Evolutionary conservation across 768 basidiomycete genomes (phyloP), one percentile per base, ranked within the genome.

Genomic region (Galerina marginata): DNA sequence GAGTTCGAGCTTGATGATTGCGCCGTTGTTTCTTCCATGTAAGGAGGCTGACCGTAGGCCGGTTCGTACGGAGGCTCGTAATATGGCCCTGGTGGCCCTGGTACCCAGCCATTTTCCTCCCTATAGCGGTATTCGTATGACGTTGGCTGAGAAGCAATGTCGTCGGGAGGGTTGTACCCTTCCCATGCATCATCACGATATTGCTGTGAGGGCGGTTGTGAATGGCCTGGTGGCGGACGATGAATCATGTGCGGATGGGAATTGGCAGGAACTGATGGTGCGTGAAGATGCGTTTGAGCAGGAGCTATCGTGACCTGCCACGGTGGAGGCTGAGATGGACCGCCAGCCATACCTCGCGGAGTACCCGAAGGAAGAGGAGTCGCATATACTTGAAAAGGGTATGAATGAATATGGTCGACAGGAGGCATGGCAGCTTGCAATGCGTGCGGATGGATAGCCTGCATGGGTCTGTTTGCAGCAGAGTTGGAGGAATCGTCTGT

Each of bases 231-330:
- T 25, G 80, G 75, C 9, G 83, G 79, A 2, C 82, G 81, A 48
- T 80, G 79, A 25, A 83, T 75, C 64, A 83, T 78, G 33, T 77
- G 78, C 5, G 77, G 64, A 52, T 61, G 65, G 2, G 60, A 47
- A 20, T 53, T 59, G 0, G 54, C 48, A 38, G 66, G 78, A 26
- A 78, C 78, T 0, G 79, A 76, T 4, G 79, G 75, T 12, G 81
- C 76, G 58, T 79, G 78, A 4, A 86, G 71, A 64, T 86, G 89
- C 0, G 87, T 84, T 64, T 90, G 89, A 54, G 87, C 83, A 6
- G 89, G 88, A 0, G 86, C 82, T 42, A 91, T 87, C 4, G 86
- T 73, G 6, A 81, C 79, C 66, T 89, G 88, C 89, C 90, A 90
- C 15, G 86, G 77, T 60, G 86, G 88, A 5, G 86, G 82, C 7